Base-by-base conservation (phyloP, 2,329 filamentous ascomycete genomes). In the Didymella pomorum region DNA sequence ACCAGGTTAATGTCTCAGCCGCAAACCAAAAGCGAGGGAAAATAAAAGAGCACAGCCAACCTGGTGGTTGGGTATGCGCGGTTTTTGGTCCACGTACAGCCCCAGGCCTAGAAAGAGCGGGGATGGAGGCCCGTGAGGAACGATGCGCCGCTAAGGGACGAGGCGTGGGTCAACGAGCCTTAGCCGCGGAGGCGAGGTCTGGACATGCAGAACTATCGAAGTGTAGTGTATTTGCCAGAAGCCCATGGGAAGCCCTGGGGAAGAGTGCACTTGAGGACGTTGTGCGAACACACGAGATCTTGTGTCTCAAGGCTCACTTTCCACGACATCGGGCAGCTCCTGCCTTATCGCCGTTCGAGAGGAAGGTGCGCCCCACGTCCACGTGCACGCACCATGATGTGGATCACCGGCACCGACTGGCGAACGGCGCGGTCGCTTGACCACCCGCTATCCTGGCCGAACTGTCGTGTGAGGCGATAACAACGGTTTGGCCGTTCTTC, bases 61-160 rank as follows among this genome's bases (percentile, higher is more conserved):
- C 66, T 51, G 61, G 65, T 56, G 62, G 59, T 57, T 68, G 67
- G 67, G 61, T 49, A n/a, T 70, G 67, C 60, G 67, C 65, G 65
- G 58, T 63, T 66, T 70, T 66, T 63, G 61, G 62, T 59, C 53
- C 59, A 28, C 52, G 26, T 52, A 52, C 56, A 58, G 59, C 59
- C 58, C 55, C 45, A 48, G 49, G 45, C 58, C 54, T 60, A 64
- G 61, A 67, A 68, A 67, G 31, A 35, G 67, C 67, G 65, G 67
- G 67, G 62, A 64, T 47, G 60, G 61, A 52, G 43, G 47, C 47
- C 45, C 52, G 57, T 41, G 10, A 26, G 52, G 37, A 48, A 37
- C 52, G 43, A 60, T 44, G 61, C 64, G 54, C 52, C 47, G 60
- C 64, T 63, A 59, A 29, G 35, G 53, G 42, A 28, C 49, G 53